These are phyloP conservation scores for Russula earlei DNA, from an alignment of 768 basidiomycete genomes.

Conservation along the genomic window DNA sequence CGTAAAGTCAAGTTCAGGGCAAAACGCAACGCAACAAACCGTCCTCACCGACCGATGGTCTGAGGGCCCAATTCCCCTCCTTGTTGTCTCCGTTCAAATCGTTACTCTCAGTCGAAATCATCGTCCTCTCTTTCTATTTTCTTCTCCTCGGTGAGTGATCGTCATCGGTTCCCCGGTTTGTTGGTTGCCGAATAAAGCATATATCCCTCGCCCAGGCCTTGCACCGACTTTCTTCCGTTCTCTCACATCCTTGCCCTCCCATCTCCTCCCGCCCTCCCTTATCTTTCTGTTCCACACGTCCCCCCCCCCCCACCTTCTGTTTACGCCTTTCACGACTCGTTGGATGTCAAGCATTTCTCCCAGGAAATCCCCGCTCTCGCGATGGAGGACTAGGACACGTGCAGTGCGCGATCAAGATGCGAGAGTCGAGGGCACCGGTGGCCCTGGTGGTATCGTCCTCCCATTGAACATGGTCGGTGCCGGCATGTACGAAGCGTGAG, in stretches of 20 bases:
- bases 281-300: not conserved
- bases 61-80: not conserved
- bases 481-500: conserved; percentile 53
- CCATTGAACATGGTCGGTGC: conserved; percentile 45
- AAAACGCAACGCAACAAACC: too few species aligned
- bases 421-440: conserved; percentile 37
- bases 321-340: not conserved
- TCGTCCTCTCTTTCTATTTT: too few species aligned
- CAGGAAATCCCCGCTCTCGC: not conserved
- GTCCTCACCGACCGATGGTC: too few species aligned
- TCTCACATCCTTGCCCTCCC: not conserved
- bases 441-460: conserved; percentile 46
- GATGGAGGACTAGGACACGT: conserved; percentile 23
- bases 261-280: too few species aligned
- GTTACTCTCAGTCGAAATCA: too few species aligned
- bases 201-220: too few species aligned
- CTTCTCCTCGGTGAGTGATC: too few species aligned
- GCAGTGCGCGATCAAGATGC: not conserved
- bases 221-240: too few species aligned
- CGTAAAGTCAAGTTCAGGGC: too few species aligned
- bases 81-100: too few species aligned
- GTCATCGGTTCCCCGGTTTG: too few species aligned
- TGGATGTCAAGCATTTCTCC: not conserved
- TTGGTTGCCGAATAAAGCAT: too few species aligned
- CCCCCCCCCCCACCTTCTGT: not conserved